Evolutionary conservation across 768 basidiomycete species (phyloP).

Genomic region (Fomitopsis pulvina): DNA sequence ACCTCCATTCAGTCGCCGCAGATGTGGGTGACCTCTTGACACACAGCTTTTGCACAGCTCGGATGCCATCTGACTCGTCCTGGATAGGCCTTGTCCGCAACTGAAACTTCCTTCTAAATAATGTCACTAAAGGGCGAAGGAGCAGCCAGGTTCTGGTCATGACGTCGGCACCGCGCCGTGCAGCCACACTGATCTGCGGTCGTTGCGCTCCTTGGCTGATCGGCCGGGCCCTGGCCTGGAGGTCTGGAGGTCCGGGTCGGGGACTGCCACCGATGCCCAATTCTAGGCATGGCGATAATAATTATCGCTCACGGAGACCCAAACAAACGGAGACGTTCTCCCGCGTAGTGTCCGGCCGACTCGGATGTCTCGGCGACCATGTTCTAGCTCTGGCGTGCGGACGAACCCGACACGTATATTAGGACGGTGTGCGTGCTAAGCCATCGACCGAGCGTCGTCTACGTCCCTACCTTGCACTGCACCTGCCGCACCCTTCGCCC

Average conservation of each 20-base stretch:
- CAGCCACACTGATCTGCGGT: too few relatives aligned
- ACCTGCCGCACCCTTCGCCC: background rate
- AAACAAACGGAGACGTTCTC: background rate
- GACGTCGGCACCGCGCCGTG: too few relatives aligned
- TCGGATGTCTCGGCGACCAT: background rate
- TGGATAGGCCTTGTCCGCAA: too few relatives aligned
- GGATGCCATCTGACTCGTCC: too few relatives aligned
- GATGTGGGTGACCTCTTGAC: too few relatives aligned
- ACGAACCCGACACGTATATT: background rate
- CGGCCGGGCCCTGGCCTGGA: background rate
- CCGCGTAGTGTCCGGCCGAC: background rate
- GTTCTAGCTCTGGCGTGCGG: background rate
- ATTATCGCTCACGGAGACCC: background rate
- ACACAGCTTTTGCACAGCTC: too few relatives aligned
- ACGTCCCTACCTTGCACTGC: background rate
- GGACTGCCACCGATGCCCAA: background rate
- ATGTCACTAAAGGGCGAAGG: too few relatives aligned
- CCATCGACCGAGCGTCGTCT: background rate
- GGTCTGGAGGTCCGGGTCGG: background rate
- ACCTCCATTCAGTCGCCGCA: too few relatives aligned
- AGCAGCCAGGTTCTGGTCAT: too few relatives aligned
- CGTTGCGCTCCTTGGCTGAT: background rate
- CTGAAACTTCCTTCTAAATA: too few relatives aligned
- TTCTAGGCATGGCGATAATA: background rate
- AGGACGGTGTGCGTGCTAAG: background rate